Percentiles rank a stretch among this genome's conserved stretches.
These are phyloP conservation scores for Quercus gilva DNA, from an alignment of 306 rosid species.

Conservation along the genomic window DNA sequence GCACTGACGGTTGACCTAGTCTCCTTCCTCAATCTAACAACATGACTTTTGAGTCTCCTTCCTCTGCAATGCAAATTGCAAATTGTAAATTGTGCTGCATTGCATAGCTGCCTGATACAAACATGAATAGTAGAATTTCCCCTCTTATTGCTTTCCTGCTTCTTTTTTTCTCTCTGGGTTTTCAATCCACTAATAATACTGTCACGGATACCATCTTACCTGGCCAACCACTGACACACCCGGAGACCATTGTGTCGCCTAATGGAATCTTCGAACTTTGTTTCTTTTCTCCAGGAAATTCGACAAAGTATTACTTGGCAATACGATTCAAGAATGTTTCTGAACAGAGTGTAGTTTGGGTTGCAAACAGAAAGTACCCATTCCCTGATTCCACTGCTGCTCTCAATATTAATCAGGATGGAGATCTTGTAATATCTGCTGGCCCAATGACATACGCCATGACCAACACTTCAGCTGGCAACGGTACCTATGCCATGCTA, in stretches of 20 bases:
- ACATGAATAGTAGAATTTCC: no score
- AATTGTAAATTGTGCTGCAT: no score
- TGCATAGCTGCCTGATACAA: no score
- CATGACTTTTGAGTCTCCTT: no score
- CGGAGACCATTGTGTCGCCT: neutral
- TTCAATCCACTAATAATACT: neutral
- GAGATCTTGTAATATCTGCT: neutral
- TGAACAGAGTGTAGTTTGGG: no score
- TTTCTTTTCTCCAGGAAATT: neutral
- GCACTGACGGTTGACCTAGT: no score
- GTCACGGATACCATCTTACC: neutral
- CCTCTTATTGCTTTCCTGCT: no score
- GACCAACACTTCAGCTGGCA: neutral
- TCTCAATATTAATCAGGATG: neutral
- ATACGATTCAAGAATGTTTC: no score
- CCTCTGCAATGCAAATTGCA: no score
- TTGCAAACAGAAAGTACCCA: neutral
- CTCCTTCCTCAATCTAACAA: no score
- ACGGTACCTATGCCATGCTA: neutral
- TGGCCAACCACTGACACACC: neutral
- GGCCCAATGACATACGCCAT: rapidly evolving
- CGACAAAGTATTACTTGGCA: no score
- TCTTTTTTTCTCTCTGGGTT: neutral
- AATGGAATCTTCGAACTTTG: neutral
- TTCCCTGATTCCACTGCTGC: neutral